These are phyloP conservation scores for Penicillium hesseltinei DNA, from an alignment of 2,329 filamentous ascomycete species.

Conservation along the genomic window DNA sequence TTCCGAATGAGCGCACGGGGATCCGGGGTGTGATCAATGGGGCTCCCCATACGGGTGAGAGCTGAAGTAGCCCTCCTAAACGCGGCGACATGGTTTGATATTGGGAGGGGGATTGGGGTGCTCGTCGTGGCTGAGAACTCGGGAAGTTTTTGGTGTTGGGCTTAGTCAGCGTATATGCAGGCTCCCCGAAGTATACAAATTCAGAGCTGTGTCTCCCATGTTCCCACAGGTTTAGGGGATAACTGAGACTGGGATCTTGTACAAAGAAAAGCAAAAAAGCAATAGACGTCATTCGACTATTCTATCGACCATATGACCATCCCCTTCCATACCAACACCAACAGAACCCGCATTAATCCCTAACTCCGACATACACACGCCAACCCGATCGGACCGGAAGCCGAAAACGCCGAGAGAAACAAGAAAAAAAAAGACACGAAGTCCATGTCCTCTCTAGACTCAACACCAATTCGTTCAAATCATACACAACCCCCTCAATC, in stretches of 20 bases:
- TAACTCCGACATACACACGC: conserved; percentile 4
- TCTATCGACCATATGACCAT: background rate
- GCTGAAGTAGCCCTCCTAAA: conserved; percentile 31
- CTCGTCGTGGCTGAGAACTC: conserved; percentile 2
- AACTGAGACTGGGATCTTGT: too few species aligned
- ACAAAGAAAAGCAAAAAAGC: background rate
- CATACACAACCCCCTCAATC: background rate
- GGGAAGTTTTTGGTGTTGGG: conserved; percentile 23
- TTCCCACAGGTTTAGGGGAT: background rate
- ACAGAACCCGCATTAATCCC: background rate
- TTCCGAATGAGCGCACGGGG: conserved; percentile 47
- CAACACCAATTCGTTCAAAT: background rate
- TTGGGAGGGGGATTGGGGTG: conserved; percentile 1
- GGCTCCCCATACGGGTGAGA: conserved; percentile 23
- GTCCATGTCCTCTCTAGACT: background rate
- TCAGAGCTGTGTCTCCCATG: background rate
- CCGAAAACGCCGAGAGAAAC: conserved; percentile 11
- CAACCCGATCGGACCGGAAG: conserved; percentile 10
- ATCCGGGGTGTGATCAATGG: conserved; percentile 23
- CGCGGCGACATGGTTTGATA: conserved; percentile 35
- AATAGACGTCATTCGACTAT: background rate
- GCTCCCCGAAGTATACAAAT: background rate
- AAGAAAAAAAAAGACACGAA: background rate
- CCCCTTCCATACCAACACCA: background rate
- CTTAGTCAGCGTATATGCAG: conserved; percentile 14